Base-by-base conservation (phyloP, 139 green algal genomes). In the Picochlorum costavermella region DNA sequence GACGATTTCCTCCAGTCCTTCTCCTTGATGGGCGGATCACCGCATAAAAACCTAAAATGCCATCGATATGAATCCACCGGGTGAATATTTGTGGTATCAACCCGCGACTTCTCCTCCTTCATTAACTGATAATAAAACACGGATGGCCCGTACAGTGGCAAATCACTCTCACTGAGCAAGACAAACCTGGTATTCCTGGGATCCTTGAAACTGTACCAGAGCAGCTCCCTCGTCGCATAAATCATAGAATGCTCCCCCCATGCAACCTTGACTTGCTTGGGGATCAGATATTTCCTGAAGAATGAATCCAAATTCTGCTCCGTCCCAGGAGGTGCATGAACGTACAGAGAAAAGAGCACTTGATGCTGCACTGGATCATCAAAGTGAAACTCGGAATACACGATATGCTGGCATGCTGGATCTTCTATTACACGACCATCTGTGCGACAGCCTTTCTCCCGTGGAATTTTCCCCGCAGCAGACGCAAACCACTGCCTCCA, bases 321-420 rank as follows among this genome's bases (percentile, higher is more conserved):
- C 17, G 10, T 45, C 8, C 14, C 29, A 23, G 70, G 64, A 9
- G 64, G 70, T 9, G 58, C 57, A 48, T 81, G 75, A n/a, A 75
- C 50, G 31, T 81, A 79, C 43, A 81, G 25, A 2, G 50, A 70
- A 49, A 76, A 81, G 1, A 81, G 60, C 33, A 75, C 55, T 62
- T 81, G 75, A 29, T 48, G 9, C 1, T 59, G 20, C 12, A 17
- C 6, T 14, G 17, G 11, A 63, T 46, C 33, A 60, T 53, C 40
- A 33, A 33, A 59, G 36, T 14, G 6, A 29, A 59, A 33, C n/a
- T 53, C 46, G 17, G 16, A 6, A 28, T 53, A 9, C 46, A 53
- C 5, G 11, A 53, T 2, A 8, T 20, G 46, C 46, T 53, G 16
- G 2, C 46, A 53, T 11, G n/a, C 16, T 20, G n/a, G 6, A 28